Conservation (phyloP, 2,329 filamentous ascomycete genomes). For the Trichoderma atrobrunneum region DNA sequence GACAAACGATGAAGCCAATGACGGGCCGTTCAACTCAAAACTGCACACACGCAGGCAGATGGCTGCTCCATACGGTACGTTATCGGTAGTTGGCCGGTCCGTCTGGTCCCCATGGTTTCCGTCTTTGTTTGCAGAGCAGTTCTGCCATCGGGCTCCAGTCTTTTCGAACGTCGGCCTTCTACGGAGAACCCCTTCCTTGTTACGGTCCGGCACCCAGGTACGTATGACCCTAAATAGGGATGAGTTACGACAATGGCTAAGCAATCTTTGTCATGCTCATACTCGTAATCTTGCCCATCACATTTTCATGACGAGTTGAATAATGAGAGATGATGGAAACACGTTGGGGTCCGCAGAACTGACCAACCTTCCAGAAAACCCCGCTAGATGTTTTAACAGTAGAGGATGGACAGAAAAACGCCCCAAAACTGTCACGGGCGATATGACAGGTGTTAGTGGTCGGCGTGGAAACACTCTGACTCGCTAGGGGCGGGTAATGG, state of each 20-base stretch:
- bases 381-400: neutral
- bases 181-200: neutral
- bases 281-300: too few species aligned
- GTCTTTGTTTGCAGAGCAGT: neutral
- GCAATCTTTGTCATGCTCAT: neutral
- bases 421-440: neutral
- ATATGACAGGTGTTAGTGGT: constrained; percentile 8
- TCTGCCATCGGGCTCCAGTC: neutral
- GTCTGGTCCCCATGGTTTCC: neutral
- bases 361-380: neutral
- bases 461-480: neutral
- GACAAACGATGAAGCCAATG: constrained; percentile 1
- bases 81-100: neutral
- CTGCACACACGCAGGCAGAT: neutral
- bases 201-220: neutral
- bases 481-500: constrained; percentile 5
- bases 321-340: neutral
- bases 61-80: neutral
- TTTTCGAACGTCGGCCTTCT: neutral
- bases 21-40: neutral
- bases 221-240: neutral
- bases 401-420: neutral
- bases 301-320: neutral
- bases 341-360: neutral
- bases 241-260: neutral